Percentiles rank a stretch among this genome's conserved stretches.
Evolutionary conservation across 2,329 filamentous ascomycete genomes (phyloP).

Genomic region (Alternaria sp.): DNA sequence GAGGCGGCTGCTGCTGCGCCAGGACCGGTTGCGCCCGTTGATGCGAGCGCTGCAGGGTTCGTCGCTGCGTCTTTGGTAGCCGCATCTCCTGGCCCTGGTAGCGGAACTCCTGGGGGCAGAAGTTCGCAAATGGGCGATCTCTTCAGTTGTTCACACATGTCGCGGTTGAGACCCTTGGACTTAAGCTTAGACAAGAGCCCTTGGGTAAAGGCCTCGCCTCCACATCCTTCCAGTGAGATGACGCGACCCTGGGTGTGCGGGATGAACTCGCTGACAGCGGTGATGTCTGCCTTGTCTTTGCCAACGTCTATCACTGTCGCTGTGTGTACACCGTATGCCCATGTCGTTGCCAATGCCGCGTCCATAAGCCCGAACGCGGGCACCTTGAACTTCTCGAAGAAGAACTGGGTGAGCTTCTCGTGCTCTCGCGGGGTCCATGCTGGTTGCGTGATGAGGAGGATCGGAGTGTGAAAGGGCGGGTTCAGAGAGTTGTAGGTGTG

Average conservation of each 20-base stretch:
- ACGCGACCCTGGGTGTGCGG: conserved; percentile 73
- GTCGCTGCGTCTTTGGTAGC: conserved; percentile 46
- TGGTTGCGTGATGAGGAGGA: conserved; percentile 87
- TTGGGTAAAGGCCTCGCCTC: conserved; percentile 86
- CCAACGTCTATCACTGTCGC: conserved; percentile 92
- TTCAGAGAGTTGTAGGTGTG: conserved; percentile 90
- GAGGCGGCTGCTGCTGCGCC: conserved; percentile 53
- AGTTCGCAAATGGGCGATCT: conserved; percentile 68
- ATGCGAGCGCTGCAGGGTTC: conserved; percentile 64
- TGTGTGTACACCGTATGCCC: conserved; percentile 80
- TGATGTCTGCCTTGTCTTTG: conserved; percentile 89
- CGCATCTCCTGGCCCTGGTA: conserved; percentile 59
- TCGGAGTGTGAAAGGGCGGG: conserved; percentile 91
- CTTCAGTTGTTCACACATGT: conserved; percentile 72
- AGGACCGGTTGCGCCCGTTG: conserved; percentile 59
- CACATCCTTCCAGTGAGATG: conserved; percentile 69
- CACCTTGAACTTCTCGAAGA: conserved; percentile 97
- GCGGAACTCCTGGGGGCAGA: conserved; percentile 59
- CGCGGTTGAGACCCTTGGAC: conserved; percentile 62
- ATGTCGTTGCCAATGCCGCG: conserved; percentile 79
- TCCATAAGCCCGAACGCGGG: conserved; percentile 91
- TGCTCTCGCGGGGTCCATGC: conserved; percentile 88
- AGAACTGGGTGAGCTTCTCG: conserved; percentile 87
- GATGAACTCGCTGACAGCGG: conserved; percentile 82
- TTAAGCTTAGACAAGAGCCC: conserved; percentile 71